A percentile compares a stretch with the other conserved stretches of the same genome.
Evolutionary conservation across 2,329 filamentous ascomycete species (phyloP).

Genomic region (Penicillium italicum): DNA sequence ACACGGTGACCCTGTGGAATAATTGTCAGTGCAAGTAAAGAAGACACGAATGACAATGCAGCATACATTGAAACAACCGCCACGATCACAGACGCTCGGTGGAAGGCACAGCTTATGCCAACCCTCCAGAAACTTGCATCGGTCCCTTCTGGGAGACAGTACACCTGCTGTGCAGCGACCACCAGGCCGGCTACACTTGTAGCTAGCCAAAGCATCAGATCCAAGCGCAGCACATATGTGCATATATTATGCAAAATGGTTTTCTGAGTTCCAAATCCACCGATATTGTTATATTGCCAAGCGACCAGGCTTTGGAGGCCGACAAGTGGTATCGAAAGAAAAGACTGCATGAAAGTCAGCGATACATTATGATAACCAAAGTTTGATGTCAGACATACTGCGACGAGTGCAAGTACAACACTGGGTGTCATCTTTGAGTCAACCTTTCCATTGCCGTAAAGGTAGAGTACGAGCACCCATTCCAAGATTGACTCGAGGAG

Average conservation of each 20-base stretch:
- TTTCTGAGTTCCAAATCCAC: conserved; percentile 31
- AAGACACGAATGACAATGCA: not conserved
- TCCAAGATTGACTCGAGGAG: conserved; percentile 36
- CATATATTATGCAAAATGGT: conserved; percentile 32
- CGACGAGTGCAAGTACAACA: conserved; percentile 34
- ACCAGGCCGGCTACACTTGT: conserved; percentile 38
- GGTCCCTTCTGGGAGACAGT: conserved; percentile 30
- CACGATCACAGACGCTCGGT: conserved; percentile 34
- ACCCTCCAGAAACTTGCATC: conserved; percentile 33
- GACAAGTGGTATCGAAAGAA: conserved; percentile 37
- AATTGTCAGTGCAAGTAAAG: conserved; percentile 1
- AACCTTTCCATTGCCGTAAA: conserved; percentile 35
- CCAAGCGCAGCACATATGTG: conserved; percentile 36
- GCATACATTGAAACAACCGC: conserved; percentile 38
- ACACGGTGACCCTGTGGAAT: conserved; percentile 31
- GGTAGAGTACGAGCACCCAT: conserved; percentile 34
- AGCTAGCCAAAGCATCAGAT: conserved; percentile 38
- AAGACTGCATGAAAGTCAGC: conserved; percentile 26
- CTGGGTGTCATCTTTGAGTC: conserved; percentile 40
- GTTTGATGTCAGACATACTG: conserved; percentile 27
- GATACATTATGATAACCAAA: not conserved
- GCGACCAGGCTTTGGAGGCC: conserved; percentile 39
- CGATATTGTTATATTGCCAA: conserved; percentile 37
- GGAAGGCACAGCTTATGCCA: conserved; percentile 38
- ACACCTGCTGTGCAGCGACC: conserved; percentile 35